Base-by-base conservation (phyloP, 495 filamentous ascomycete genomes). In the Lindgomyces ingoldianus region DNA sequence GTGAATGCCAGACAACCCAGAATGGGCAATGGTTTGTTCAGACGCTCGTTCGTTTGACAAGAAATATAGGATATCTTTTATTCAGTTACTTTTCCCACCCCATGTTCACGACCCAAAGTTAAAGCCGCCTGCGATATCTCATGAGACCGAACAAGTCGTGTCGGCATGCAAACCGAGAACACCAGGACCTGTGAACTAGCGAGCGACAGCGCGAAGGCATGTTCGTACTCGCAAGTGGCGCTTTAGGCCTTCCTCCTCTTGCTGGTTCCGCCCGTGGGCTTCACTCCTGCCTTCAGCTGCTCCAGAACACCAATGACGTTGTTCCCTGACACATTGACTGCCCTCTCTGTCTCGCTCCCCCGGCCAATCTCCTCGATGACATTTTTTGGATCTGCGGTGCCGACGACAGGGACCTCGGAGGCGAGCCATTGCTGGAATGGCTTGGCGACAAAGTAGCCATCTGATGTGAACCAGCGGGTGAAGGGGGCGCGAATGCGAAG, bases 391-490 rank as follows among this genome's bases (percentile, higher is more conserved):
- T 93, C 91, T 18, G 85, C 82, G 65, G 82, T 75, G 14, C 85
- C 86, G 72, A 96, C 80, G 4, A 87, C 71, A 27, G 86, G 83
- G 54, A 96, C 79, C 68, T 84, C 81, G 22, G 77, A 81, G 26
- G 90, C 89, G 26, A 96, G 75, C 85, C 91, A 89, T 59, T 83
- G 81, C 76, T 94, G 91, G 72, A 96, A 92, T 9, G 92, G 93
- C 65, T 86, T 83, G 3, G 88, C 83, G 51, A 96, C 84, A 70
- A 98, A 96, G 50, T 82, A 83, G 4, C 94, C 93, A 39, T 90
- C 84, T 3, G 78, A 80, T 60, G 93, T 88, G 75, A 96, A 98
- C 91, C 91, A 98, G 25, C 81, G 81, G 19, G 87, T 89, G 74
- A 96, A 98, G 2, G 89, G 82, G 4, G 86, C 80, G 62, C 83